phyloP scores from a whole-genome alignment of 371 early-diverging fungal genomes.

The Haplosporangium sp. region DNA sequence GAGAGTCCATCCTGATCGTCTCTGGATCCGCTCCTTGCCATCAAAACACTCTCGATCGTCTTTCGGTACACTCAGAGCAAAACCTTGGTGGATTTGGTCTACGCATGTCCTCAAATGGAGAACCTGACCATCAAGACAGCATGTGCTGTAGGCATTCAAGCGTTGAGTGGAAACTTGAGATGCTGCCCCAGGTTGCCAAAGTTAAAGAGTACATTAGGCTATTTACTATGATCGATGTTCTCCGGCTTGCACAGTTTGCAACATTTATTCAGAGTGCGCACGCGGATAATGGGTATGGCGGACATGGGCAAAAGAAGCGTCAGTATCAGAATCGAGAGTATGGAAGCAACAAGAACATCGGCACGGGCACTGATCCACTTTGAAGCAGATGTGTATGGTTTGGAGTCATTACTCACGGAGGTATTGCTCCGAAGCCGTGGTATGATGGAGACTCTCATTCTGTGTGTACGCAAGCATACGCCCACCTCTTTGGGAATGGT shows the following conservation, averaged over 20 bases:
- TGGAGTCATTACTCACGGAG: too few relatives aligned
- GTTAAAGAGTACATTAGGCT: background rate
- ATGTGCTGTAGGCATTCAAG: background rate
- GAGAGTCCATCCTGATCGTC: too few relatives aligned
- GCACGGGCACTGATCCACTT: too few relatives aligned
- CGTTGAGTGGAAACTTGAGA: background rate
- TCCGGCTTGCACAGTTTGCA: background rate
- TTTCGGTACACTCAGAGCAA: background rate
- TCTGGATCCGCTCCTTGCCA: background rate
- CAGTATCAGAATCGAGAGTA: too few relatives aligned
- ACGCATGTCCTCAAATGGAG: background rate
- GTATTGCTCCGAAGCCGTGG: too few relatives aligned
- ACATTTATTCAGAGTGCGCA: background rate
- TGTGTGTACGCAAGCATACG: too few relatives aligned
- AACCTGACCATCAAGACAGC: background rate
- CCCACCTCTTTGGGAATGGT: too few relatives aligned
- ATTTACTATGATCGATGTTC: background rate
- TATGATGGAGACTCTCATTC: too few relatives aligned
- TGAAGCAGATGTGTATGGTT: too few relatives aligned
- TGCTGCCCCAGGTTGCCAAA: background rate
- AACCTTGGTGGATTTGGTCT: background rate
- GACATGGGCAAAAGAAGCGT: background rate
- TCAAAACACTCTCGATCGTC: background rate
- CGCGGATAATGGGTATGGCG: background rate
- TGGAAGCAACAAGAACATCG: too few relatives aligned